A percentile compares a stretch with the other conserved stretches of the same genome.
These are phyloP conservation scores for Pelagophyceae sp. DNA, from an alignment of 352 stramenopile species.

Conservation along the genomic window DNA sequence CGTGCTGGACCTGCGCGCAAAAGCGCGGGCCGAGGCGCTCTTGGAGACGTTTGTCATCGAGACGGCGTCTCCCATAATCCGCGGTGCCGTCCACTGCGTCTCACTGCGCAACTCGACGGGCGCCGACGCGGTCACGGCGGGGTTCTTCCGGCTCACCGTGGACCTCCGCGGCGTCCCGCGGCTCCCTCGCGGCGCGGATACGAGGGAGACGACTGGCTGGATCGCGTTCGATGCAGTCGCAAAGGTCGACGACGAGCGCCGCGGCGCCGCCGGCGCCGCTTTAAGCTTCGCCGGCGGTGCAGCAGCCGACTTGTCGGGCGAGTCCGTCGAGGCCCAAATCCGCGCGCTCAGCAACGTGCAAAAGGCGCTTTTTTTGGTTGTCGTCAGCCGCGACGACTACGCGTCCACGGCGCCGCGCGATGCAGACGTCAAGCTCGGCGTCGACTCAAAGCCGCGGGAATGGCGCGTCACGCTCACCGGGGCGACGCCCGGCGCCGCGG, in stretches of 20 bases:
- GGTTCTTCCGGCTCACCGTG: not conserved
- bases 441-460: not conserved
- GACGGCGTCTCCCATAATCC: not conserved
- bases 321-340: slow-evolving; percentile 4
- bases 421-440: not conserved
- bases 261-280: not conserved
- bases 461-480: slow-evolving; percentile 4
- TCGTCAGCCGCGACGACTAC: slow-evolving; percentile 8
- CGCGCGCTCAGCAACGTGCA: not conserved
- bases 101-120: not conserved
- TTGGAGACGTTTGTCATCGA: not conserved
- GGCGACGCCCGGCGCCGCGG: not conserved
- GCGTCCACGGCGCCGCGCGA: not conserved
- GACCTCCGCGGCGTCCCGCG: not conserved
- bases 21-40: not conserved
- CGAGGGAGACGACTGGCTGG: not conserved
- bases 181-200: not conserved
- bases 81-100: not conserved
- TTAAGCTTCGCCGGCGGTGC: not conserved
- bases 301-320: not conserved
- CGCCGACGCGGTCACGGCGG: not conserved
- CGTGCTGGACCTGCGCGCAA: not conserved
- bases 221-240: slow-evolving; percentile 16
- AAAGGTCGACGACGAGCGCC: not conserved
- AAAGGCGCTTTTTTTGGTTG: not conserved